Evolutionary conservation across 1,284 basidiomycete species (phyloP), one percentile per base, ranked within the genome.

Genomic region (Ustilago curta): DNA sequence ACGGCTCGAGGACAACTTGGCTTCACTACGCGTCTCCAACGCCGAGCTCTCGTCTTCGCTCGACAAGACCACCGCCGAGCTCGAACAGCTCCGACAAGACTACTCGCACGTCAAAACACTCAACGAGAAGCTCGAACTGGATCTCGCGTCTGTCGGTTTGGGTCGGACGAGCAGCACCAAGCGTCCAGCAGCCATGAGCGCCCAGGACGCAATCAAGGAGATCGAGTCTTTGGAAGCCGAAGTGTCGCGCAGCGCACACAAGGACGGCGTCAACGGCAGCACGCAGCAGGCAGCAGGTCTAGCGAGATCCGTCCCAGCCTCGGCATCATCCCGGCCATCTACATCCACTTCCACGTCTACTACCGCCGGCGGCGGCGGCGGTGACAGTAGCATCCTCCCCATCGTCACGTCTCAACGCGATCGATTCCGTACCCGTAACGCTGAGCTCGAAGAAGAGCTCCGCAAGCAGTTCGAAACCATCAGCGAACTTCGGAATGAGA

Each of bases 361-460:
- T 14, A 27, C 51, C 8, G 12, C 35, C 8, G 21, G 45, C 21
- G 23, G 14, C 16, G 47, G 47, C 6, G 55, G 37, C 6, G 59
- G 42, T 1, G 71, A 75, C n/a, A 75, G 56, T 54, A 66, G 67
- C 39, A 64, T 83, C 40, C 59, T 83, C 1, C 72, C 82, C 48
- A 98, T 99, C 76, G 95, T 99, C 40, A 98, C 96, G 0, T 93
- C 92, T 74, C 97, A 99, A 85, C 89, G 95, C 62, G 96, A 99
- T 83, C 90, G 95, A 6, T 98, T 98, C 89, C 89, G 95, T 54
- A 92, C 94, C 83, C 90, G 96, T 18, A 98, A 98, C 83, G 92
- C 93, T 19, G 96, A 99, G 84, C 89, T 99, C 11, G 96, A 99
- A 86, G 95, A 98, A 87, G 95, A 99, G 86, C 89, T 99, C 8